Base-by-base conservation (phyloP, 768 basidiomycete genomes). In the Cystofilobasidium capitatum region DNA sequence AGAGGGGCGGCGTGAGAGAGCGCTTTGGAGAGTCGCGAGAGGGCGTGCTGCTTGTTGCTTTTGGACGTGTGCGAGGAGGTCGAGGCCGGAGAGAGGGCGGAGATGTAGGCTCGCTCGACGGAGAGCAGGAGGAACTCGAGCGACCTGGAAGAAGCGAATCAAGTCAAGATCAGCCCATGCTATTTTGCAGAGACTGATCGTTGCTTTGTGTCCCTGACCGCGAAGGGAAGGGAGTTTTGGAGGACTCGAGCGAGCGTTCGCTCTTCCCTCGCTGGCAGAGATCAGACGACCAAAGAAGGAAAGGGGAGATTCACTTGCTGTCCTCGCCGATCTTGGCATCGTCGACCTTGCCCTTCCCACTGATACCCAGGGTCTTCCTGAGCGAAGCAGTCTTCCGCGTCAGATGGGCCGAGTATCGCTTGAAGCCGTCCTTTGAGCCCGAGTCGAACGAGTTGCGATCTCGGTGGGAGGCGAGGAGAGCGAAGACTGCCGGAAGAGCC, bases 71-170 rank as follows among this genome's bases (percentile, higher is more conserved):
- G 26, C 80, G 74, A 26, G 85, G 79, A 78, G 2, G 81, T 74
- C 24, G 79, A 75, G 51, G 75, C 73, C 51, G 93, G 83, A 62
- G 89, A 88, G 76, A 92, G 90, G 5, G 91, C 85, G 76, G 91
- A 85, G 1, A 89, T 85, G 86, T 91, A 91, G 35, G 91, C 89
- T 49, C 94, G 85, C 76, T 98, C 94, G 13, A 90, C 84, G 75
- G 94, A 91, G 73, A 92, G 86, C 10, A 97, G 81, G 51, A 92
- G 79, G 16, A 94, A 82, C 72, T 92, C 86, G 5, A 93, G 81
- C 73, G 33, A 63, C 47, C 65, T 77, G 67, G 51, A 69, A n/a
- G n/a, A n/a, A n/a, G n/a, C n/a, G n/a, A n/a, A n/a, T n/a, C n/a
- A n/a, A n/a, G n/a, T n/a, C n/a, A n/a, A n/a, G n/a, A n/a, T n/a